Evolutionary conservation across 2,329 filamentous ascomycete genomes (phyloP).

Genomic region (Paecilomyces niveus): DNA sequence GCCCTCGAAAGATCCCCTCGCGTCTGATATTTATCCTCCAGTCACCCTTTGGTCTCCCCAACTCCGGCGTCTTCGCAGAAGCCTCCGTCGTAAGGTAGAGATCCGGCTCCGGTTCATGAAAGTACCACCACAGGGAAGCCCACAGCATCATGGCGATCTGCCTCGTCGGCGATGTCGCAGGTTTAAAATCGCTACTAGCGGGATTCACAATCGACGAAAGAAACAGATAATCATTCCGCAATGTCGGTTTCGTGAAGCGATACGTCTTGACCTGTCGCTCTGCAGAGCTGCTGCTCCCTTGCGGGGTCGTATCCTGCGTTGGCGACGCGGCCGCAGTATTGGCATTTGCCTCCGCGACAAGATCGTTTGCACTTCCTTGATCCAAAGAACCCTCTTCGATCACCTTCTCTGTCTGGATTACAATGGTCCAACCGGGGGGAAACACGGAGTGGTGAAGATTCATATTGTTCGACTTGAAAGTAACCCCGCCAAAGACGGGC

Average conservation of each 20-base stretch:
- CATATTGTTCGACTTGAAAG: slow-evolving; percentile 77
- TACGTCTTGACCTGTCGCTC: slow-evolving; percentile 28
- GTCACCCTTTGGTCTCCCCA: slow-evolving; percentile 70
- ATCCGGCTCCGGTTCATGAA: slow-evolving; percentile 73
- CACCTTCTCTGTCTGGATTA: slow-evolving; percentile 61
- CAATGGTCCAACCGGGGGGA: slow-evolving; percentile 83
- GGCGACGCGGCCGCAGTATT: background rate
- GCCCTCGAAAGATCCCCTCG: slow-evolving; percentile 80
- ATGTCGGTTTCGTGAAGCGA: slow-evolving; percentile 66
- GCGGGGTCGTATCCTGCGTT: slow-evolving; percentile 8
- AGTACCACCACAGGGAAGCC: slow-evolving; percentile 95
- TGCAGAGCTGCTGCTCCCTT: slow-evolving; percentile 9
- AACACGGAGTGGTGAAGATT: slow-evolving; percentile 57
- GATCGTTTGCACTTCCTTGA: background rate
- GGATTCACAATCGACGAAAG: slow-evolving; percentile 89
- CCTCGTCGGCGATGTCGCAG: slow-evolving; percentile 70
- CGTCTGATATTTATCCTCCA: slow-evolving; percentile 80
- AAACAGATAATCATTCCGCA: slow-evolving; percentile 74
- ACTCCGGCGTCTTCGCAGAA: slow-evolving; percentile 58
- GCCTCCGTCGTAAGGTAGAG: slow-evolving; percentile 56
- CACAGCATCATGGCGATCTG: slow-evolving; percentile 97
- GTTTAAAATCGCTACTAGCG: slow-evolving; percentile 69
- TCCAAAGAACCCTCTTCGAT: slow-evolving; percentile 29
- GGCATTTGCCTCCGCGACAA: background rate
- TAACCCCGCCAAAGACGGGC: slow-evolving; percentile 84